Evolutionary conservation across 2,329 filamentous ascomycete genomes (phyloP).

Genomic region (Aspergillus fructus): DNA sequence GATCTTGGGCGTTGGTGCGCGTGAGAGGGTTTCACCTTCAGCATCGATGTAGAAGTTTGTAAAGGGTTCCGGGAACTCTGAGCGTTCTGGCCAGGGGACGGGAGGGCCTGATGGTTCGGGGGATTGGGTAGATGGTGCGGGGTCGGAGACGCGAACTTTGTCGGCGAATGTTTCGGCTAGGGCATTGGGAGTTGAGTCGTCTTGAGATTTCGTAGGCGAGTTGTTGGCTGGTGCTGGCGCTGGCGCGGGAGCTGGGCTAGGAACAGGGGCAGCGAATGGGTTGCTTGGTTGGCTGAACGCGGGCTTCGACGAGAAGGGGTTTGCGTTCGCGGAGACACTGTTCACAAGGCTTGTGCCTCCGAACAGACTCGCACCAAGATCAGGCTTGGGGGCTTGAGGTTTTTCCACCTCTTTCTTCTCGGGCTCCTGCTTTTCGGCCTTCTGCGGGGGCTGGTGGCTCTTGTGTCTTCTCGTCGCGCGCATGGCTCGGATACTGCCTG

Average conservation of each 20-base stretch:
- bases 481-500: constrained; percentile 75
- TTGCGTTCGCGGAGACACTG: constrained; percentile 42
- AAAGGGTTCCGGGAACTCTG: constrained; percentile 68
- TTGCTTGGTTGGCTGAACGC: constrained; percentile 40
- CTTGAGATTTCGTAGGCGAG: constrained; percentile 9
- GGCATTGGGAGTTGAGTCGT: constrained; percentile 44
- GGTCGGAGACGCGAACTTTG: constrained; percentile 58
- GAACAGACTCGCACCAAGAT: constrained; percentile 62
- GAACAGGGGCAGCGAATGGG: constrained; percentile 57
- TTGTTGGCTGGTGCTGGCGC: constrained; percentile 36
- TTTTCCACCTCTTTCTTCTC: constrained; percentile 17
- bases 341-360: constrained; percentile 46
- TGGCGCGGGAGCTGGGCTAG: constrained; percentile 34
- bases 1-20: constrained; percentile 49
- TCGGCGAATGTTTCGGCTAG: constrained; percentile 76
- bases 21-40: constrained; percentile 82
- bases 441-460: constrained; percentile 30
- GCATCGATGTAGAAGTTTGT: constrained; percentile 81
- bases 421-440: constrained; percentile 22
- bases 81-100: constrained; percentile 73
- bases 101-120: constrained; percentile 45
- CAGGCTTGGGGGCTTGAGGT: constrained; percentile 27
- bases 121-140: constrained; percentile 27
- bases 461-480: constrained; percentile 61
- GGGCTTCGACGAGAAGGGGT: constrained; percentile 54